Percentiles rank a stretch among this genome's conserved stretches.
Conservation (phyloP, 805 yeast genomes). For the Metschnikowia koreensis region DNA sequence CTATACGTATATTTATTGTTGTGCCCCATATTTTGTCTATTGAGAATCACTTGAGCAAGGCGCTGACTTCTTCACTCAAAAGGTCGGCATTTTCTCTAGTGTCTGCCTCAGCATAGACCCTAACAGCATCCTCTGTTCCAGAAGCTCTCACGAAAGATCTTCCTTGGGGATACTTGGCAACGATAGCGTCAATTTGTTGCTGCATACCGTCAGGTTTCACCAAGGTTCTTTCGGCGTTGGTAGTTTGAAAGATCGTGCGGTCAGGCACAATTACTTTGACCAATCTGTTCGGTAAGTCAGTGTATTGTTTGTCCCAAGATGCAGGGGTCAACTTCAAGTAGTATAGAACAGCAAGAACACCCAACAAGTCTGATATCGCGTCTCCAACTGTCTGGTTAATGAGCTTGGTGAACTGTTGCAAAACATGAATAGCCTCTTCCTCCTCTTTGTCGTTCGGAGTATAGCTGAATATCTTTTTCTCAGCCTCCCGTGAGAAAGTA, state of each 20-base stretch:
- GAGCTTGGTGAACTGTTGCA: slow-evolving; percentile 61
- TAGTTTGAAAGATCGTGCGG: slow-evolving; percentile 73
- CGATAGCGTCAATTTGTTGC: slow-evolving; percentile 61
- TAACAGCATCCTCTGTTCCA: slow-evolving; percentile 96
- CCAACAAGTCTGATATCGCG: slow-evolving; percentile 87
- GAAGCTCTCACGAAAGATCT: slow-evolving; percentile 95
- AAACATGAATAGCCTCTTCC: slow-evolving; percentile 48
- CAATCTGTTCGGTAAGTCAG: slow-evolving; percentile 83
- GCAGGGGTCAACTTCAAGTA: slow-evolving; percentile 57
- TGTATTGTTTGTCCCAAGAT: slow-evolving; percentile 74
- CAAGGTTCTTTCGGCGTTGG: slow-evolving; percentile 85
- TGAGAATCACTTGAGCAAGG: slow-evolving; percentile 19
- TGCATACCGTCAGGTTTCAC: slow-evolving; percentile 79
- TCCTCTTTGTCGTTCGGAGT: slow-evolving; percentile 41
- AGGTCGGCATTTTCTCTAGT: slow-evolving; percentile 32
- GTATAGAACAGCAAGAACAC: slow-evolving; percentile 64
- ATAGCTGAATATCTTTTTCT: slow-evolving; percentile 33
- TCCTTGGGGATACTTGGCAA: slow-evolving; percentile 55
- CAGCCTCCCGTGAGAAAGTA: slow-evolving; percentile 59
- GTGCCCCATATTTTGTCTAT: background rate
- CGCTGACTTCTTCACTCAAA: slow-evolving; percentile 29
- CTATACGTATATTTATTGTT: background rate
- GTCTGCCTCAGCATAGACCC: slow-evolving; percentile 90
- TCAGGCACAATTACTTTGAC: slow-evolving; percentile 82
- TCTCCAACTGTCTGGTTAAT: slow-evolving; percentile 99